A percentile compares a stretch with the other conserved stretches of the same genome.
These are phyloP conservation scores for Suillus cothurnatus DNA, from an alignment of 768 basidiomycete genomes.

Conservation along the genomic window DNA sequence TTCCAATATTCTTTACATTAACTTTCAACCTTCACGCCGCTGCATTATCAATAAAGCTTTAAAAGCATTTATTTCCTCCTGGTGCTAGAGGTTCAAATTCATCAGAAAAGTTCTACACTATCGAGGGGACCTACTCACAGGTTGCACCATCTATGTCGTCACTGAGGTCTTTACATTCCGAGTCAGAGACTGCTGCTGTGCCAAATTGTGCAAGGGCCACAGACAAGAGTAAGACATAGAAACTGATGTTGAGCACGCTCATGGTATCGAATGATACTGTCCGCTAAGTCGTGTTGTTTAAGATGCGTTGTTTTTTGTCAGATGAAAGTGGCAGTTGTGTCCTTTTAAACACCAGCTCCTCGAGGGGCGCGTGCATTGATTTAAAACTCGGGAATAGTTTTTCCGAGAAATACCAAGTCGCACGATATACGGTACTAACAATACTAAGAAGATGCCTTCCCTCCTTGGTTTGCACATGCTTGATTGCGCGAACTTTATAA, in stretches of 20 bases:
- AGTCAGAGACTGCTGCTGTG: not conserved
- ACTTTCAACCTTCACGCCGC: not conserved
- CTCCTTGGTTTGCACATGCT: too few relatives aligned
- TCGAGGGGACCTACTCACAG: not conserved
- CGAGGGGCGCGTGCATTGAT: too few relatives aligned
- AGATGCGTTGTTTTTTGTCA: not conserved
- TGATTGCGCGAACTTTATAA: too few relatives aligned
- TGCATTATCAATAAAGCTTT: not conserved
- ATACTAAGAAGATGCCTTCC: too few relatives aligned
- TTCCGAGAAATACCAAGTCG: too few relatives aligned
- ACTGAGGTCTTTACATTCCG: accelerated
- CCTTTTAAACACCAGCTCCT: not conserved
- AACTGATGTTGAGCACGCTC: not conserved
- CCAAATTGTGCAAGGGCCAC: not conserved
- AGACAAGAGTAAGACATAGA: not conserved
- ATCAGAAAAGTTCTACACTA: not conserved
- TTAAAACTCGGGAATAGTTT: too few relatives aligned
- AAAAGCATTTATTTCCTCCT: not conserved
- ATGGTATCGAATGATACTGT: not conserved
- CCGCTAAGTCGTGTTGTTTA: not conserved
- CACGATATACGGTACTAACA: too few relatives aligned
- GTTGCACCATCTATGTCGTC: not conserved
- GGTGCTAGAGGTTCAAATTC: not conserved
- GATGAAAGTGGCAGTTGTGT: not conserved
- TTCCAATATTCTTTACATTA: not conserved